phyloP scores from a whole-genome alignment of 148 eudicot species.

The Amaranthus cruentus region DNA sequence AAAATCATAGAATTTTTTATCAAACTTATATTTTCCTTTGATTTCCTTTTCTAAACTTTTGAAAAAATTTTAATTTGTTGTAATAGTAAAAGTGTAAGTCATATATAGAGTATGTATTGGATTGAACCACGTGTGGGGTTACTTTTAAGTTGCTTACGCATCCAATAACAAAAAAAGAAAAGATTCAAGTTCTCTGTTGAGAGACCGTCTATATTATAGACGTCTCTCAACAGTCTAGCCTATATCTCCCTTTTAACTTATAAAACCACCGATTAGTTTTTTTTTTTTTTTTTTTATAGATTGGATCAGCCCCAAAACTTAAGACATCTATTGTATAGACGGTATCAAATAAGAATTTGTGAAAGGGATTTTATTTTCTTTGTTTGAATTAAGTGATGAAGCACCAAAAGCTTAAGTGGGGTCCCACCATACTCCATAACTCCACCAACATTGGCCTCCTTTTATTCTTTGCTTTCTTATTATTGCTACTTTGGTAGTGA shows the following conservation, averaged over 20 bases:
- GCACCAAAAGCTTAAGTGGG: slow-evolving; percentile 33
- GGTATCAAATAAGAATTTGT: too few species aligned
- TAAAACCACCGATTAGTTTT: too few species aligned
- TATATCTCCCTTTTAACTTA: too few species aligned
- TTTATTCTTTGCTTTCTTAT: slow-evolving; percentile 25
- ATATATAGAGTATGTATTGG: slow-evolving; percentile 3
- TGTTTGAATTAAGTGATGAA: not conserved
- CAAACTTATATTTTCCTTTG: slow-evolving; percentile 6
- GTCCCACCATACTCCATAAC: slow-evolving; percentile 51
- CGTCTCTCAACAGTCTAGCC: too few species aligned
- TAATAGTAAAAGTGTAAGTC: not conserved
- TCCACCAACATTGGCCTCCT: slow-evolving; percentile 44
- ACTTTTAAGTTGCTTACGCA: slow-evolving; percentile 17
- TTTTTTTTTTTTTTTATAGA: too few species aligned
- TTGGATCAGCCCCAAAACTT: too few species aligned
- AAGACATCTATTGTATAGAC: too few species aligned
- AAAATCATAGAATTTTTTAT: not conserved
- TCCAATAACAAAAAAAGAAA: not conserved
- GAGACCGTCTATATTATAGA: too few species aligned
- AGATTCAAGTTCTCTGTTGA: too few species aligned
- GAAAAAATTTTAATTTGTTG: too few species aligned
- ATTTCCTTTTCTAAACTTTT: not conserved
- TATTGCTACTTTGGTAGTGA: slow-evolving; percentile 8
- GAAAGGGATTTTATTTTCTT: not conserved
- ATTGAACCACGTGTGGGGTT: slow-evolving; percentile 36